Base-by-base conservation (phyloP, 768 basidiomycete species). In the Termitomyces titanicus region DNA sequence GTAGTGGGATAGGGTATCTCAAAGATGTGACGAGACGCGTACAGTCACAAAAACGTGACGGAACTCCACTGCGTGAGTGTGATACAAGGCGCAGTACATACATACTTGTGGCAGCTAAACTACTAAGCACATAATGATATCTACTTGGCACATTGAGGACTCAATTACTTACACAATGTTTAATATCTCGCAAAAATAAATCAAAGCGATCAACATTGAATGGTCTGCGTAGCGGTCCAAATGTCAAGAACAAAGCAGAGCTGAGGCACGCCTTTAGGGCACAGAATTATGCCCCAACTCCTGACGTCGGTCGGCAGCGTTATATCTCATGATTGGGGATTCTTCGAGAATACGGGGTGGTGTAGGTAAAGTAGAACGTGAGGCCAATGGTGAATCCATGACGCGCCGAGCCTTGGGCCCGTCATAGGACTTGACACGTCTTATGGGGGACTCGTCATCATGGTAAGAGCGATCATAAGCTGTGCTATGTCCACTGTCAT, bases 361-460 rank as follows among this genome's bases (percentile, higher is more conserved):
- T 10, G 40, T 27, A 33, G 58, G 37, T 18, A 54, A 47, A 42
- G 40, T 51, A n/a, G 66, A 66, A 22, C 66, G 63, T 38, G 63
- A 60, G 34, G 67, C 58, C 27, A 68, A 59, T 17, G 72, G 72
- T 31, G 74, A 72, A 34, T 74, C 74, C 47, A 70, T 57, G 20
- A 70, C 53, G 40, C 66, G 68, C 29, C 69, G 72, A 50, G 68
- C 53, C 57, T 68, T 66, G 42, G 71, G 59, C 43, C 63, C 59
- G 37, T 74, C 72, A 39, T 64, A 61, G 24, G 69, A 65, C 48
- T 61, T 70, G 54, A 68, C 69, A 24, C 79, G 76, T 54, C 81
- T 74, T 31, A 84, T 73, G 29, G 84, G 83, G 15, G 82, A 85
- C 54, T 82, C 79, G 58, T 83, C 81, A 61, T 75, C 72, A 38